Base-by-base conservation (phyloP, 2,329 filamentous ascomycete genomes). In the Ascochyta lentis region DNA sequence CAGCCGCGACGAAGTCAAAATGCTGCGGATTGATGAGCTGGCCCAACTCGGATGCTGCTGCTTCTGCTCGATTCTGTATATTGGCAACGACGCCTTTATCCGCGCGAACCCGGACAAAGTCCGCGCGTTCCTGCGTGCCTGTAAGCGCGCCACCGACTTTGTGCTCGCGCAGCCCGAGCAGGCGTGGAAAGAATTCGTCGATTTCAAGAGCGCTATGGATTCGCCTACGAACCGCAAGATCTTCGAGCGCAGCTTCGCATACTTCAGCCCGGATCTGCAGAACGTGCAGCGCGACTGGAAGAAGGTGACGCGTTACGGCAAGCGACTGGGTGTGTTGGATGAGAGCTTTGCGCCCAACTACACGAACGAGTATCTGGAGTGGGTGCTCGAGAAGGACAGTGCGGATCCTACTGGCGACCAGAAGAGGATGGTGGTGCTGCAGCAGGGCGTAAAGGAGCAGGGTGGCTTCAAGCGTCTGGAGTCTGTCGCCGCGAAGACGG, bases 1-100 rank as follows among this genome's bases (percentile, higher is more conserved):
- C 1, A 82, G 85, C 56, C 84, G 83, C 71, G 77, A 79, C 13
- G 89, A 92, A 60, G 89, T 91, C 7, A 86, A 90, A 76, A 92
- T 92, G 89, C 84, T 92, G 16, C 86, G 89, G 67, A 92, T 92
- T 69, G 89, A 92, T 72, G 85, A 92, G 78, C 86, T 92, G 26
- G 89, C 89, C 31, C 88, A 91, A 74, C 81, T 92, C 3, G 89
- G 89, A 45, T 92, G 89, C 79, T 92, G 89, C 84, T 92, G 89
- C 81, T 92, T 92, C 84, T 92, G 89, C 77, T 86, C 86, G 26
- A 90, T 92, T 73, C 81, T 92, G 37, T 92, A 92, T 80, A 92
- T 92, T 61, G 89, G 86, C 22, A 92, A 92, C 76, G 88, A 92
- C 67, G 69, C 69, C 8, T 92, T 92, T 77, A 75, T 92, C 40